Conservation (phyloP, 2,329 filamentous ascomycete species). For the Aspergillus cejpii region DNA sequence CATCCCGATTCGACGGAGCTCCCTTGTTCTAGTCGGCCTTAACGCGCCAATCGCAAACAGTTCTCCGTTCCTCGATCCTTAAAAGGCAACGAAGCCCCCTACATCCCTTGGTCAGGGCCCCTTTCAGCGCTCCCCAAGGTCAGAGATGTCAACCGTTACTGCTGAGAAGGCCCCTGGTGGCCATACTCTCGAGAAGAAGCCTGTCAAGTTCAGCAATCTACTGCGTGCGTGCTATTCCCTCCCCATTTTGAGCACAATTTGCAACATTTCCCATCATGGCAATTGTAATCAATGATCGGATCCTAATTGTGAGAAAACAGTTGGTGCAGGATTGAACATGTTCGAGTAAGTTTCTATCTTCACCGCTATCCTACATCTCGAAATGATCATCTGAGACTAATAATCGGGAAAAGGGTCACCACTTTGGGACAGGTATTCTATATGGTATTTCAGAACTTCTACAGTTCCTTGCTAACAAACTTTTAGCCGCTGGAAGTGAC, state of each 20-base stretch:
- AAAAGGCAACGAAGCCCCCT: slow-evolving; percentile 74
- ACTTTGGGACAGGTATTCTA: slow-evolving; percentile 57
- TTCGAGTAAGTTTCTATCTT: slow-evolving; percentile 61
- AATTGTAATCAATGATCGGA: slow-evolving; percentile 12
- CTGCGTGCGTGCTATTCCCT: slow-evolving; percentile 50
- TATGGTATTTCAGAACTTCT: background rate
- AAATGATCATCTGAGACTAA: slow-evolving; percentile 2
- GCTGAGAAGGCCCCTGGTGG: slow-evolving; percentile 46
- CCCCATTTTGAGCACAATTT: background rate
- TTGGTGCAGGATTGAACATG: slow-evolving; percentile 89
- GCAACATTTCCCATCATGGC: background rate
- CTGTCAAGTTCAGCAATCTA: slow-evolving; percentile 99
- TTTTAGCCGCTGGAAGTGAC: slow-evolving; percentile 88
- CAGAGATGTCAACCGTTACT: slow-evolving; percentile 45
- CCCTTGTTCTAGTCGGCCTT: slow-evolving; percentile 7
- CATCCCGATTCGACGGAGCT: slow-evolving; percentile 4
- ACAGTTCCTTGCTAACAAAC: slow-evolving; percentile 45
- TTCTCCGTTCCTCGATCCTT: slow-evolving; percentile 17
- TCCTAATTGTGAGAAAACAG: slow-evolving; percentile 31
- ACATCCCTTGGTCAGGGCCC: slow-evolving; percentile 97
- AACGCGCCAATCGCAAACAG: slow-evolving; percentile 2
- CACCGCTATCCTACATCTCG: background rate
- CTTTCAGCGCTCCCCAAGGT: slow-evolving; percentile 55
- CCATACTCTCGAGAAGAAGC: slow-evolving; percentile 87
- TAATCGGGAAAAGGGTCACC: slow-evolving; percentile 49